Base-by-base conservation (phyloP, 192 early-diverging fungal genomes). In the Irineochytrium annulatum region DNA sequence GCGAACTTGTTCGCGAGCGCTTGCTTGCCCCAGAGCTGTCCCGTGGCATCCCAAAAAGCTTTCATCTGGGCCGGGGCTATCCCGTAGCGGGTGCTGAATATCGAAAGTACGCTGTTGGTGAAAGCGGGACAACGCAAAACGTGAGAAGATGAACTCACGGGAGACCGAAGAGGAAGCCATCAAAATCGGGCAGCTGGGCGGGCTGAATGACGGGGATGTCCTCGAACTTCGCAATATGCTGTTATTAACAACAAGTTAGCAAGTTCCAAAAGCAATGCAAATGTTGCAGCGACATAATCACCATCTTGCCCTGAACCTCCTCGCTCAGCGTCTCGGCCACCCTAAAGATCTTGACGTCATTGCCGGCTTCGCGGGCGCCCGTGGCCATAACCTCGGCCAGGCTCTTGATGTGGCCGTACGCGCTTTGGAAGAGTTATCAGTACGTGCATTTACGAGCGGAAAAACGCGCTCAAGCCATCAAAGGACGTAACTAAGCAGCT, bases 61-160 rank as follows among this genome's bases (percentile, higher is more conserved):
- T 88, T 89, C 59, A 91, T 71, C 61, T 93, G 91, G 20, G 89
- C 86, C n/a, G 91, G 82, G 17, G 80, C 53, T 2, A 56, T 65
- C 34, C 91, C 89, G 61, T 82, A 93, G 6, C 89, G 75, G 26
- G 71, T 74, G 29, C 70, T 71, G 34, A 14, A 43, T 30, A 1
- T 33, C 54, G 54, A 16, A 19, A 30, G 19, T 16, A 16, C 43
- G 45, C 24, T 0, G 22, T 6, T 17, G 27, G 28, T 55, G 22
- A 27, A 24, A 28, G 6, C 20, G 16, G 33, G 11, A 57, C 29
- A 24, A 1, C 22, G n/a, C 4, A 28, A 44, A 17, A 26, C 5
- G 13, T 34, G 26, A 14, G 19, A 16, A 34, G 13, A 24, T 3
- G 27, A 3, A 63, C 61, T 63, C 52, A 71, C 69, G 85, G 77